Evolutionary conservation across 2,329 filamentous ascomycete species (phyloP), one percentile per base, ranked within the genome.

Genomic region (Sphaerostilbella broomeana): DNA sequence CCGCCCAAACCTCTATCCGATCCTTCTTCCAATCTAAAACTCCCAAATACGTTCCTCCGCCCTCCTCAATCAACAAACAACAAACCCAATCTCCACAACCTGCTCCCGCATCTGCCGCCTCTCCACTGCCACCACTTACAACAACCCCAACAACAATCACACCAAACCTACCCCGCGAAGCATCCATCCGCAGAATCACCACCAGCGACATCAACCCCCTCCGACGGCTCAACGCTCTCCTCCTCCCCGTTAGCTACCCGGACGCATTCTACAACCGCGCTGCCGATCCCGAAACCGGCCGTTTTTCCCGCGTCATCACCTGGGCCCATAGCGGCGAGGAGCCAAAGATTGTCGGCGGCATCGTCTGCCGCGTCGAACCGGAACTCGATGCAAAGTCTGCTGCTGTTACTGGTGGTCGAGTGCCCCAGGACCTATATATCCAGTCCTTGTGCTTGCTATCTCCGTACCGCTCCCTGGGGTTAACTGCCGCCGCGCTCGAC

Each of bases 391-490:
- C 44, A n/a, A 43, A 35, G 13, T 34, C 40, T 13, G 30, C 40
- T 21, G 36, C 40, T n/a, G 15, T 40, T 13, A 28, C 40, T 21
- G 36, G 41, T n/a, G 15, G 26, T 25, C 26, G 42, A 36, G 19
- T 37, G 8, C n/a, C 24, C 10, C 42, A 37, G 27, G 26, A 68
- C 44, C 63, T 84, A 6, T 84, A 84, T 60, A 75, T 84, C 49
- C 79, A 80, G 53, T 79, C 75, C 4, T 68, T 84, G 2, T 72
- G 72, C 27, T 65, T 83, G 2, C 70, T 82, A 10, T 74, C 77
- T 6, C 79, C 79, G 0, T 83, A 81, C 58, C 70, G 79, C 17
- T 61, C 64, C 3, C 64, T 79, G 25, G 79, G 79, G 0, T 66
- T 83, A 10, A 74, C 73, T 10, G 64, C 67, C n/a, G 70, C 73